Percentiles rank a stretch among this genome's conserved stretches.
phyloP scores from a whole-genome alignment of 78 protist genomes.

The Speleostelium caveatum region DNA sequence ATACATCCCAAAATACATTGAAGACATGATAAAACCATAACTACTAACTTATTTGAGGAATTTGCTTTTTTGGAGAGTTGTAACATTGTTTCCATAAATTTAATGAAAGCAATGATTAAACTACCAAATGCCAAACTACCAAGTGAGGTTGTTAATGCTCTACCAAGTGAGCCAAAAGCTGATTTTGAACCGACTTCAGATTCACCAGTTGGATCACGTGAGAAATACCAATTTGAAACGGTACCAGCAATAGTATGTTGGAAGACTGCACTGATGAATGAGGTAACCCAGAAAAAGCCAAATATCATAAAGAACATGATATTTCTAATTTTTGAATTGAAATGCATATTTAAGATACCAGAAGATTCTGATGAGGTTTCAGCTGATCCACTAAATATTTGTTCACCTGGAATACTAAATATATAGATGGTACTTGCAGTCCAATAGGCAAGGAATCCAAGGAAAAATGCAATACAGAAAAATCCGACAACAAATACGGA shows the following conservation, averaged over 20 bases:
- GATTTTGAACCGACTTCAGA: slow-evolving; percentile 17
- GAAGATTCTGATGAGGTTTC: neutral
- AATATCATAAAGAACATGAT: slow-evolving; percentile 77
- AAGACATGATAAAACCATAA: slow-evolving; percentile 43
- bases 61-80: slow-evolving; percentile 21
- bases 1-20: slow-evolving; percentile 75
- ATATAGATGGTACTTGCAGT: slow-evolving; percentile 69
- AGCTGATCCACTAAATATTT: neutral
- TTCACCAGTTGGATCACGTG: slow-evolving; percentile 42
- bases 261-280: slow-evolving; percentile 61
- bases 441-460: slow-evolving; percentile 78
- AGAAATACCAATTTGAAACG: slow-evolving; percentile 79
- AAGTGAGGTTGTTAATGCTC: slow-evolving; percentile 33
- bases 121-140: slow-evolving; percentile 79
- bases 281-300: slow-evolving; percentile 75
- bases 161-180: slow-evolving; percentile 42
- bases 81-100: slow-evolving; percentile 47
- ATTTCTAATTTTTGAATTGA: slow-evolving; percentile 68
- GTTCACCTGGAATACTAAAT: slow-evolving; percentile 75
- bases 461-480: slow-evolving; percentile 22
- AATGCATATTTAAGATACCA: neutral
- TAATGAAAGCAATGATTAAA: slow-evolving; percentile 61
- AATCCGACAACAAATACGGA: slow-evolving; percentile 37
- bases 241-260: slow-evolving; percentile 83
- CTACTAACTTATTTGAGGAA: slow-evolving; percentile 32